Evolutionary conservation across 1,284 basidiomycete genomes (phyloP), one percentile per base, ranked within the genome.

Genomic region (Hypsizygus ulmarius): DNA sequence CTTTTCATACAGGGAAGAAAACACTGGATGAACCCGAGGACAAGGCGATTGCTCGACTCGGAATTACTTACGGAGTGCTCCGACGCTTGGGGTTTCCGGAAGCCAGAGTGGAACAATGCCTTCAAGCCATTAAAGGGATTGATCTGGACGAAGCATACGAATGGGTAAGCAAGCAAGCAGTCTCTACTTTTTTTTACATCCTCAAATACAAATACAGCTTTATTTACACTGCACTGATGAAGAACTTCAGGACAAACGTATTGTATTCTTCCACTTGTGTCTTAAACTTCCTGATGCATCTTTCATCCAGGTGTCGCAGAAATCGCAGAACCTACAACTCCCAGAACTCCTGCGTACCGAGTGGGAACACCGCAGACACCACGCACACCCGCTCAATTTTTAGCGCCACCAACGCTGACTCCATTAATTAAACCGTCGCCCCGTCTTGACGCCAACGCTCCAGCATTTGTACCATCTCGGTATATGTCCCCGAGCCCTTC

Each of bases 101-200:
- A 54, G 75, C 73, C 6, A 74, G 82, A 49, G 82, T 93, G 7
- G 75, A 82, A 44, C 74, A 84, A 52, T 94, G 91, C 56, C 66
- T 97, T 11, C 68, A 66, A 44, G 66, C 70, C 15, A 82, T 87
- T 28, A 66, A 74, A 28, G 81, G 83, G 1, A 71, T 90, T 14
- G 90, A 94, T 5, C 74, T 97, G 34, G 93, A 97, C 15, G 90
- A 95, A 47, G 93, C 90, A n/a, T 77, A 91, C 47, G 89, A 93
- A 60, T 97, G 93, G 93, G 93, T 95, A 58, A 52, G 83, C 65
- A 3, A 34, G 29, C 34, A 28, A 18, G 11, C 3, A 35, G 15
- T 38, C 41, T 28, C 16, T 18, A 39, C 27, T 34, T 37, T 47
- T 12, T 37, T 47, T 12, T 30, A 43, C 28, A 54, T 43, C 49